Base-by-base conservation (phyloP, 2,329 filamentous ascomycete species). In the Calonectria leucothoes region DNA sequence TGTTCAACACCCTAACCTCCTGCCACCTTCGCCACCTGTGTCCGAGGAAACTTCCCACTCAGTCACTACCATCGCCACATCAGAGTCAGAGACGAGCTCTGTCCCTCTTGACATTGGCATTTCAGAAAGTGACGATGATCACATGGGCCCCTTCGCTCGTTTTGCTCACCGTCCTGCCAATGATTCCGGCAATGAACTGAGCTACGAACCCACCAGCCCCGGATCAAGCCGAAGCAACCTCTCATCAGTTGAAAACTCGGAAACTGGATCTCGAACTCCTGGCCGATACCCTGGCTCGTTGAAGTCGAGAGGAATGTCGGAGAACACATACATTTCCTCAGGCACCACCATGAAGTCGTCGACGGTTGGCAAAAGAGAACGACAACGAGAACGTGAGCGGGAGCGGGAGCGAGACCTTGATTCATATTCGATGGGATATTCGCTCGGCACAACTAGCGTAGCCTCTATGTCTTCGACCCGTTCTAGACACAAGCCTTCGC, bases 11-110 rank as follows among this genome's bases (percentile, higher is more conserved):
- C 91, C 93, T 27, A 92, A 94, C 74, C 89, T 94, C 33, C 89
- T 95, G 17, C 94, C 95, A 35, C 94, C 95, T 0, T 95, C 94
- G 1, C 94, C 95, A 15, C 94, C 95, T 1, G 94, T 96, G 49
- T 96, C 94, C 0, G 93, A 95, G 79, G 93, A 95, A 79, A 90
- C 92, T 71, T 88, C 85, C 25, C 84, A 85, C 11, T 87, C 86
- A 2, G 84, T 86, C 4, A 87, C 88, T 0, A 87, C 87, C 25
- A 88, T 87, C 48, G 81, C 83, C 23, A 87, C 86, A 3, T 90
- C 88, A 7, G 89, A 91, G 78, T 90, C 89, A 0, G 90, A 90
- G 74, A 86, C 86, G 23, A 88, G 88, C 64, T 89, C 89, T 17
- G 87, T 91, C 37, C 89, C 89, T 7, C 84, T 92, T 68, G 91